Percentiles rank a stretch among this genome's conserved stretches.
Evolutionary conservation across 805 yeast genomes (phyloP).

Genomic region (Kluyveromyces siamensis): DNA sequence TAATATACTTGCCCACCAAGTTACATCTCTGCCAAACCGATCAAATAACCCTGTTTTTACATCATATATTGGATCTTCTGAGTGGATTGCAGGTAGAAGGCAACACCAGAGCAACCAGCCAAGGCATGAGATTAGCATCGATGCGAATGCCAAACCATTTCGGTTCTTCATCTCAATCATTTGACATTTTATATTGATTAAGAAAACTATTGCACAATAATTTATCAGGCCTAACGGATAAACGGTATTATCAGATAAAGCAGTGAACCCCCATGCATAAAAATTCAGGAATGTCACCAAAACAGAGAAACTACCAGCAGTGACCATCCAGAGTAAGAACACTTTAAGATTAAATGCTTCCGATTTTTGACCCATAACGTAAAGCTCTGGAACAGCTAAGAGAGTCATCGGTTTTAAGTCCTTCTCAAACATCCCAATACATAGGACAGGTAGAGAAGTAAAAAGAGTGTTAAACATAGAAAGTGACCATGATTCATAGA

Average conservation of each 20-base stretch:
- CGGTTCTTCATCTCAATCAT: slow-evolving; percentile 73
- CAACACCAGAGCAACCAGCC: slow-evolving; percentile 88
- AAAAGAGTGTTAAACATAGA: slow-evolving; percentile 96
- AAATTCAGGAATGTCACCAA: slow-evolving; percentile 59
- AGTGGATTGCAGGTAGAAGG: slow-evolving; percentile 62
- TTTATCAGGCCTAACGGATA: slow-evolving; percentile 75
- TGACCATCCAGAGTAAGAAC: slow-evolving; percentile 68
- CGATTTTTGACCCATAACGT: slow-evolving; percentile 64
- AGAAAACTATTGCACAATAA: slow-evolving; percentile 61
- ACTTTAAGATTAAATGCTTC: slow-evolving; percentile 63
- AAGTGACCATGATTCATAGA: slow-evolving; percentile 92
- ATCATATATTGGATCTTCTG: slow-evolving; percentile 47
- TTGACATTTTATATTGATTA: slow-evolving; percentile 72
- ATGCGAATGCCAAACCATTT: slow-evolving; percentile 56
- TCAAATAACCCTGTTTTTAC: slow-evolving; percentile 60
- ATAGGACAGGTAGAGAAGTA: slow-evolving; percentile 84
- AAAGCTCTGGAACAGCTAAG: slow-evolving; percentile 85
- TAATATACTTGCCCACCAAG: slow-evolving; percentile 79
- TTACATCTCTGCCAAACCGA: slow-evolving; percentile 69
- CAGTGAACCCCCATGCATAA: slow-evolving; percentile 61
- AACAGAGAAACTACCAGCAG: slow-evolving; percentile 67
- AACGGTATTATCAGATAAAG: slow-evolving; percentile 63
- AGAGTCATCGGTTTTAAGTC: slow-evolving; percentile 84
- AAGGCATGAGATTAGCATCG: slow-evolving; percentile 60
- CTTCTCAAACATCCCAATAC: slow-evolving; percentile 91